Percentiles rank a stretch among this genome's conserved stretches.
Conservation (phyloP, 495 filamentous ascomycete species). For the Penicillium paxilli region DNA sequence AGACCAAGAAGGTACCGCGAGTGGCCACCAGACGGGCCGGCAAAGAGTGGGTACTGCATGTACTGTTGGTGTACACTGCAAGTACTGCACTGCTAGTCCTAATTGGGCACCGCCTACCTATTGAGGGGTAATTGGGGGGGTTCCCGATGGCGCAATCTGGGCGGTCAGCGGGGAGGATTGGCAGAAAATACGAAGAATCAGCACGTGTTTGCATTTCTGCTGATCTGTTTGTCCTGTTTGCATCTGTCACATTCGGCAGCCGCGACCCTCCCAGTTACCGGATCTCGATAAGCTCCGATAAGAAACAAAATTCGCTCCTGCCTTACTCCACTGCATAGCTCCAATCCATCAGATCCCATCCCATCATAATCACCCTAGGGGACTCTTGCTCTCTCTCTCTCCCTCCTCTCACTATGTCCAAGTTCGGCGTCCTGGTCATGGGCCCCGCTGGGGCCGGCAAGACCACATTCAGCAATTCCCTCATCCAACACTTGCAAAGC, state of each 20-base stretch:
- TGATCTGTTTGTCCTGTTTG: neutral
- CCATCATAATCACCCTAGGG: too few relatives aligned
- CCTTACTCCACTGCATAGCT: neutral
- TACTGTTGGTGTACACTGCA: slow-evolving; percentile 12
- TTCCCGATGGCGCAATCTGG: slow-evolving; percentile 12
- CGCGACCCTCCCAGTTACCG: neutral
- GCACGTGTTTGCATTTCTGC: too few relatives aligned
- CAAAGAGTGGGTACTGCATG: slow-evolving; percentile 17
- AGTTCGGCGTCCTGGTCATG: slow-evolving; percentile 92
- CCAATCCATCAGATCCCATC: slow-evolving; percentile 28
- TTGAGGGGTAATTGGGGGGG: neutral
- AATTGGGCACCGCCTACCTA: neutral
- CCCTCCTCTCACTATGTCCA: slow-evolving; percentile 59
- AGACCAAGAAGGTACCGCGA: slow-evolving; percentile 16
- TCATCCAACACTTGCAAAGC: slow-evolving; percentile 88
- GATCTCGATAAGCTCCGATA: slow-evolving; percentile 7
- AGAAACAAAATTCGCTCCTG: neutral
- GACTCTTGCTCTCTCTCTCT: neutral
- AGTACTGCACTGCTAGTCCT: neutral
- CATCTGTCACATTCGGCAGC: neutral
- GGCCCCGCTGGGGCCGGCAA: slow-evolving; percentile 89
- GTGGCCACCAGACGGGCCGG: neutral
- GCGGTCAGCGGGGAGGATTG: too few relatives aligned
- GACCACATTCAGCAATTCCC: slow-evolving; percentile 90
- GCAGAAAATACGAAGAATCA: too few relatives aligned